These are phyloP conservation scores for Chimonanthus salicifolius DNA, from an alignment of 164 flowering plant species.

Conservation along the genomic window DNA sequence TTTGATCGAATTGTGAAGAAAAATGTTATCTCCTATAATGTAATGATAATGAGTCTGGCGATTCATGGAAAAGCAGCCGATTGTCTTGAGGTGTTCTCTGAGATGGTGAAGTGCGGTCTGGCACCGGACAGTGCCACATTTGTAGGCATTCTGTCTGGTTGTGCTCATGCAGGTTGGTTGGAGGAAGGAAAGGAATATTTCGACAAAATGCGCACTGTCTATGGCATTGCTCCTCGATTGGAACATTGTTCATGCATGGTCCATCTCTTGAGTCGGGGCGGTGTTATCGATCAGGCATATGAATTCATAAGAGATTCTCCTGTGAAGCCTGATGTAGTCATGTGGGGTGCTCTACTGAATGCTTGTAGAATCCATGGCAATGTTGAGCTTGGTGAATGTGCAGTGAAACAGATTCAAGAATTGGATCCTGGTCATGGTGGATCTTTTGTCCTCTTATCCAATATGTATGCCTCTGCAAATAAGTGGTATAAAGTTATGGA, in stretches of 20 bases:
- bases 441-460: slow-evolving; percentile 8
- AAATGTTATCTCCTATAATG: slow-evolving; percentile 13
- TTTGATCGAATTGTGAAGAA: slow-evolving; percentile 10
- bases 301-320: slow-evolving; percentile 11
- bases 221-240: slow-evolving; percentile 14
- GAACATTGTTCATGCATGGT: slow-evolving; percentile 22
- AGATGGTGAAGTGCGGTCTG: slow-evolving; percentile 10
- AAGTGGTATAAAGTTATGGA: slow-evolving; percentile 9
- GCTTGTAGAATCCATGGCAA: slow-evolving; percentile 12
- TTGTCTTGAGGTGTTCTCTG: slow-evolving; percentile 11
- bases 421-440: slow-evolving; percentile 14
- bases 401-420: slow-evolving; percentile 1
- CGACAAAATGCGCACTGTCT: slow-evolving; percentile 8
- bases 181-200: slow-evolving; percentile 17
- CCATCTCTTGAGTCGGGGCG: slow-evolving; percentile 12
- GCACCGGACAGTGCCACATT: slow-evolving; percentile 11
- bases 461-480: slow-evolving; percentile 7
- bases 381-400: slow-evolving; percentile 9
- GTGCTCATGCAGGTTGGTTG: slow-evolving; percentile 19
- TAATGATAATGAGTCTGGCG: slow-evolving; percentile 14
- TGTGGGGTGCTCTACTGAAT: slow-evolving; percentile 15
- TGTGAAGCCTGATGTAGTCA: slow-evolving; percentile 17
- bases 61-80: slow-evolving; percentile 12
- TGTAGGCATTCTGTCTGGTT: slow-evolving; percentile 14
- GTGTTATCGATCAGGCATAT: slow-evolving; percentile 13